Conservation (phyloP, 1,284 basidiomycete species). For the Pyrrhoderma lamaoense region DNA sequence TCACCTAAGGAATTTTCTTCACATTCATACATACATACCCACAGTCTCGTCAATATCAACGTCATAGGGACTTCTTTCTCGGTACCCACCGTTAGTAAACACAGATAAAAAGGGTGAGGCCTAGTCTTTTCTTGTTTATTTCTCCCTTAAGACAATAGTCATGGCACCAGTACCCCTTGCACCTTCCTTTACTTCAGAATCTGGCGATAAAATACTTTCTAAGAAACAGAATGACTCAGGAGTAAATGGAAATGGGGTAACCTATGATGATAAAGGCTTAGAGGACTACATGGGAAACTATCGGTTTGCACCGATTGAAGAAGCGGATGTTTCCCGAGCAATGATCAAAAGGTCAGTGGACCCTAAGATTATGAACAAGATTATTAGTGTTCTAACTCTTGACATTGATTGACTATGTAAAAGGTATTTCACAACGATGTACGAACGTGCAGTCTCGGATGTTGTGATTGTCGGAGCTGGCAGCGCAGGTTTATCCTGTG, state of each 20-base stretch:
- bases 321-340: conserved; percentile 69
- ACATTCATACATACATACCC: too few relatives aligned
- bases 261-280: conserved; percentile 22
- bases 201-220: conserved; percentile 22
- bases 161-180: conserved; percentile 31
- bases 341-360: conserved; percentile 65
- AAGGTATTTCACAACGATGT: conserved; percentile 68
- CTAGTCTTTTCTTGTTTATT: not conserved
- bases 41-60: too few relatives aligned
- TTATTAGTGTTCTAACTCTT: not conserved
- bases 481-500: conserved; percentile 73
- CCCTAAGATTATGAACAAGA: not conserved
- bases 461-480: conserved; percentile 78
- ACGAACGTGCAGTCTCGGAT: conserved; percentile 69
- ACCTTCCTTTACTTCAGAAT: conserved; percentile 19
- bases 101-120: too few relatives aligned
- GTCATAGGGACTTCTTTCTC: too few relatives aligned
- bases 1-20: too few relatives aligned
- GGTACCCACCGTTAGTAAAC: too few relatives aligned
- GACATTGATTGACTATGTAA: not conserved
- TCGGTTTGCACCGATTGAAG: conserved; percentile 66
- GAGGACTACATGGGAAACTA: conserved; percentile 58
- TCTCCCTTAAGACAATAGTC: conserved; percentile 3
- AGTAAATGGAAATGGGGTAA: conserved; percentile 20
- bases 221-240: conserved; percentile 12